Percentiles rank a stretch among this genome's conserved stretches.
These are phyloP conservation scores for Lithospermum erythrorhizon DNA, from an alignment of 257 asterid genomes.

Conservation along the genomic window DNA sequence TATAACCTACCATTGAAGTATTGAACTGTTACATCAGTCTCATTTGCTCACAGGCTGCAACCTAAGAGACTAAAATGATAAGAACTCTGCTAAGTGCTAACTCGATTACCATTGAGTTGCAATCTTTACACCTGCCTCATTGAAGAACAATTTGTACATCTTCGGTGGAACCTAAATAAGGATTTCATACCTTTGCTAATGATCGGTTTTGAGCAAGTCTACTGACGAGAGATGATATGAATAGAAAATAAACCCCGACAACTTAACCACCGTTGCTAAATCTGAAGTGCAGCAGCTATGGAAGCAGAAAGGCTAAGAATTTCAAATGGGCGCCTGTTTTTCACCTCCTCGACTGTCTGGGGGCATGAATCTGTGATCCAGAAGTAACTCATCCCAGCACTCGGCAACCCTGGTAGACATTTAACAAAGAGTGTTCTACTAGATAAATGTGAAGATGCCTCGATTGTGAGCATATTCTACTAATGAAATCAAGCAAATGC, in stretches of 20 bases:
- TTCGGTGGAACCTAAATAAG: no score
- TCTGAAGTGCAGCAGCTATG: slow-evolving; percentile 79
- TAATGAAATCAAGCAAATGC: not conserved
- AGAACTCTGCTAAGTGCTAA: no score
- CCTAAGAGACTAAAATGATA: no score
- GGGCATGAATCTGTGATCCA: slow-evolving; percentile 99
- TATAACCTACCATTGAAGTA: no score
- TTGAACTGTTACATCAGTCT: no score
- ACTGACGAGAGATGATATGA: not conserved
- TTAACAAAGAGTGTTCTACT: not conserved
- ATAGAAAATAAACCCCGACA: not conserved
- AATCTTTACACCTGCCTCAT: no score
- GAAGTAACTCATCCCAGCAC: slow-evolving; percentile 69
- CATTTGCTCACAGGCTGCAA: no score
- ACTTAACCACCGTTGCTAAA: slow-evolving; percentile 18
- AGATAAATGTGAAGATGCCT: slow-evolving; percentile 5
- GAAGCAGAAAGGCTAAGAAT: slow-evolving; percentile 78
- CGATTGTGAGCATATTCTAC: not conserved
- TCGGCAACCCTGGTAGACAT: slow-evolving; percentile 48
- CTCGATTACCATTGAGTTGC: no score
- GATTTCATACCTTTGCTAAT: not conserved
- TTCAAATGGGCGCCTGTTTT: slow-evolving; percentile 64
- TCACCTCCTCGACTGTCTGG: slow-evolving; percentile 67
- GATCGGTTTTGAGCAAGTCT: not conserved
- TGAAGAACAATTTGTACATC: no score